phyloP scores from a whole-genome alignment of 331 rosid genomes.

The Acacia concinna region DNA sequence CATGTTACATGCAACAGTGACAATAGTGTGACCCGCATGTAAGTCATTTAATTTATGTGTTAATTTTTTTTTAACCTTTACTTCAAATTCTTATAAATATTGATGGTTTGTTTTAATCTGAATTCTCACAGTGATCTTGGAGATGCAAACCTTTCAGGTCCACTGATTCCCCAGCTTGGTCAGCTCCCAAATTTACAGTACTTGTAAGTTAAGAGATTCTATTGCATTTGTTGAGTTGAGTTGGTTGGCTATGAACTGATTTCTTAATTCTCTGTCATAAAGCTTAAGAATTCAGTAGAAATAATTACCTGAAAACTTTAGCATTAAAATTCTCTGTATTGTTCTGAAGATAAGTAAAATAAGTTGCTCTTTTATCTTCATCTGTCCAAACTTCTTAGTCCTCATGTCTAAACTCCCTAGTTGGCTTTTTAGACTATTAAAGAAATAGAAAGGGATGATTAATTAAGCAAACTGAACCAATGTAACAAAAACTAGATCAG shows the following conservation, averaged over 20 bases:
- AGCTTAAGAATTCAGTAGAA: too few relatives aligned
- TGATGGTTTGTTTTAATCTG: background rate
- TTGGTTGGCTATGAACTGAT: background rate
- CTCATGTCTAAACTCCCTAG: background rate
- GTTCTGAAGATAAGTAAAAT: background rate
- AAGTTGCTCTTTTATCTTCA: background rate
- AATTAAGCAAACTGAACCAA: background rate
- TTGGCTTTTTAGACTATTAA: background rate
- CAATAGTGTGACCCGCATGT: slow-evolving; percentile 62
- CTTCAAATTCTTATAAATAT: background rate
- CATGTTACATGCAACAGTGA: slow-evolving; percentile 54
- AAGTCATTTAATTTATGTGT: slow-evolving; percentile 30
- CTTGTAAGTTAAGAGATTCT: slow-evolving; percentile 62
- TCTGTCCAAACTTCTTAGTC: background rate
- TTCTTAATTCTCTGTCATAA: background rate
- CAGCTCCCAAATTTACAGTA: slow-evolving; percentile 70
- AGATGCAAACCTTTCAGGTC: slow-evolving; percentile 83
- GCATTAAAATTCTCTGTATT: too few relatives aligned
- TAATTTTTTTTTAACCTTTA: background rate
- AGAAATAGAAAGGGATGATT: background rate
- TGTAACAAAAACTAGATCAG: too few relatives aligned
- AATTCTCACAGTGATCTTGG: slow-evolving; percentile 74
- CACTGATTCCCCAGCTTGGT: slow-evolving; percentile 72
- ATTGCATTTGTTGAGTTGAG: background rate
- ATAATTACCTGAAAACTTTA: too few relatives aligned